Conservation (phyloP, 106 monocot species). For the Narthecium ossifragum region DNA sequence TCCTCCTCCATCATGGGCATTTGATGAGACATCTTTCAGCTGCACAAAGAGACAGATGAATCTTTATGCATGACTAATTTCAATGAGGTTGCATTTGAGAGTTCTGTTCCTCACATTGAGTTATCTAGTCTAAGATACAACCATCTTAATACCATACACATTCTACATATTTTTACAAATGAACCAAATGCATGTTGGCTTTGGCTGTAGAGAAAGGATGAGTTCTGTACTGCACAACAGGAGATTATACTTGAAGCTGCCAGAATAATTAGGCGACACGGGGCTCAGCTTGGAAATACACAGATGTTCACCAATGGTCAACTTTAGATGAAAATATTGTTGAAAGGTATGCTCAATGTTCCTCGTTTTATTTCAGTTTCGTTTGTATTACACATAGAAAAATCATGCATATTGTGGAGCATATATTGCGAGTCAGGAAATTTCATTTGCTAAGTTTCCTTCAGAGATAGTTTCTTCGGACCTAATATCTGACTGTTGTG, state of each 20-base stretch:
- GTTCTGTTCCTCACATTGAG: not conserved
- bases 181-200: not conserved
- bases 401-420: no score
- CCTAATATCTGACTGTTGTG: no score
- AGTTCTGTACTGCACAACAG: conserved; percentile 15
- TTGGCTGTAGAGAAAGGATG: conserved; percentile 15
- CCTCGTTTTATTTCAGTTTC: no score
- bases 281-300: conserved; percentile 15
- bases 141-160: no score
- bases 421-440: no score
- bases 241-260: conserved; percentile 16
- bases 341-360: not conserved
- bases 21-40: no score
- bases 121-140: no score
- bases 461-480: no score
- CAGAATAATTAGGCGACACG: conserved; percentile 13
- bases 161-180: not conserved
- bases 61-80: not conserved
- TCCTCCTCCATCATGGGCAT: not conserved
- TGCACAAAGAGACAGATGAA: no score
- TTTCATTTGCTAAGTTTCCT: no score
- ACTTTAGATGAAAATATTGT: not conserved
- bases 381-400: no score
- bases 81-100: not conserved
- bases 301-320: not conserved